Base-by-base conservation (phyloP, 371 early-diverging fungal genomes). In the Mucor saturninus region DNA sequence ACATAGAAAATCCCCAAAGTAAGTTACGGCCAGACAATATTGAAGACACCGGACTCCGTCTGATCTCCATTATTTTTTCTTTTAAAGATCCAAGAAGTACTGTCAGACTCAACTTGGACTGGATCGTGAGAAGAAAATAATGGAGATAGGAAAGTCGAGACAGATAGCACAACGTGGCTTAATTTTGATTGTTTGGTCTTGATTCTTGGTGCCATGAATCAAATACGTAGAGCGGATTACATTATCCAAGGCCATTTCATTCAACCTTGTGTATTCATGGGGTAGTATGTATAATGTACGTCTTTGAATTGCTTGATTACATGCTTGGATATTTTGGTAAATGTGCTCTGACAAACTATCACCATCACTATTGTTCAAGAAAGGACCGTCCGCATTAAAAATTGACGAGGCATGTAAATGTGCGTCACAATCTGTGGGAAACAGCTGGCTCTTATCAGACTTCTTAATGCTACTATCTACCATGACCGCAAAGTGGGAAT, bases 21-120 rank as follows among this genome's bases (percentile, higher is more conserved):
- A 21, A 21, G 21, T 21, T 21, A 21, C 21, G 21, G 21, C 21
- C 21, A 21, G 21, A 21, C 21, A 21, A 21, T 21, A 21, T 21
- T 21, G 21, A 21, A 21, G 21, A 21, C 21, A 21, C 0, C 21
- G 21, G 21, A 21, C 21, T 40, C 63, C 30, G 30, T 53, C 37
- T n/a, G 43, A 14, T 52, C 52, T 56, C 2, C 26, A 52, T 31
- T 35, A 62, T 61, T 42, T 49, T 61, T 39, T 32, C 63, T 59
- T 46, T 65, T 61, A 45, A 42, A 69, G 7, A 61, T 54, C 62
- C 64, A 69, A 42, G 62, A 64, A 53, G 57, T 69, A 42, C 15
- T 54, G 39, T 69, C 62, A 53, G 54, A 69, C 55, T 64, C 58
- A 57, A 64, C 14, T 61, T 69, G 62, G 45, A 69, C 46, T 53